Base-by-base conservation (phyloP, 1,284 basidiomycete genomes). In the Boletus semigastroideus region DNA sequence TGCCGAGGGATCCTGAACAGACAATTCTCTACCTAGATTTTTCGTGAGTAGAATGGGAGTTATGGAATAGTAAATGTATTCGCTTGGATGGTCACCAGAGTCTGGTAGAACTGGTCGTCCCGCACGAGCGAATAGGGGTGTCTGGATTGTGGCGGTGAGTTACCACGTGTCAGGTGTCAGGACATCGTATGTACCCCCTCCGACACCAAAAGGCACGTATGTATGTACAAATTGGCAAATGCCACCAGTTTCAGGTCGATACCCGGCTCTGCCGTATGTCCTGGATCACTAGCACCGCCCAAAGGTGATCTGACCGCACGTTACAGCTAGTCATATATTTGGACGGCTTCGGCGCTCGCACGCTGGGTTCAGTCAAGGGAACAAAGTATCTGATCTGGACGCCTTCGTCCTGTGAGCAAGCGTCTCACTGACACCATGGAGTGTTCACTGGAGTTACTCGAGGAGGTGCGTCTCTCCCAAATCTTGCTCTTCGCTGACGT, bases 371-470 rank as follows among this genome's bases (percentile, higher is more conserved):
- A 39, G 39, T 22, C 33, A 50, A 42, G 45, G 39, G 14, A 41
- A 51, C 27, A 28, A 43, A 20, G 30, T 13, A 22, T 20, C 20
- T 20, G 20, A 28, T 6, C 8, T 11, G 31, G 42, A 20, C 14
- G 9, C 19, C 25, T 25, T 36, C 38, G 19, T 39, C 30, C 39
- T 28, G 27, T 22, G 19, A 12, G 37, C 25, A 13, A 43, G 27
- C 31, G 30, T 37, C 5, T 22, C 14, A 12, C 42, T 12, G 8
- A 43, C 38, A 30, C 33, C 42, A 71, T 68, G 65, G 44, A 51
- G 19, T 41, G 31, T 20, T 55, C 66, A 41, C 68, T 71, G 20
- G 74, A 74, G 46, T 67, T 72, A 20, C 69, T 79, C 30, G 77
- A 77, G 61, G 72, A 72, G 61, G 77, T 76, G 22, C n/a, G 64